phyloP scores from a whole-genome alignment of 768 basidiomycete genomes.

The Mycena vitilis region DNA sequence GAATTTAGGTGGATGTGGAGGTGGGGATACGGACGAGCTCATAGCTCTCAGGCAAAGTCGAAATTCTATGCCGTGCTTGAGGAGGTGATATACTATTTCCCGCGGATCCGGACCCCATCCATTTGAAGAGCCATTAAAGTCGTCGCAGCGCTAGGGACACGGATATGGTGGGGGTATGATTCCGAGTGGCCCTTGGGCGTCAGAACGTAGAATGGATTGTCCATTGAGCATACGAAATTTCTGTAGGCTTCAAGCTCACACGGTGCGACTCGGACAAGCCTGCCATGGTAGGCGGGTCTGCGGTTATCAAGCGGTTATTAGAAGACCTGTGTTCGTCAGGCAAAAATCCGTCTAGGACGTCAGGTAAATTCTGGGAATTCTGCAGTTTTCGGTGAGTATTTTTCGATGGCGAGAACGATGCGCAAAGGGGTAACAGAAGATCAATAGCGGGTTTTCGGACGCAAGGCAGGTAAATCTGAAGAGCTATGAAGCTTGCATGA shows the following conservation, averaged over 20 bases:
- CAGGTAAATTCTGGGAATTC: too few species aligned
- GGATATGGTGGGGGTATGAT: not conserved
- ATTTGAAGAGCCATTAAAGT: slow-evolving; percentile 7
- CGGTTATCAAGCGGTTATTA: too few species aligned
- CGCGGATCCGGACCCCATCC: slow-evolving; percentile 19
- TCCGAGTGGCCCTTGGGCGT: not conserved
- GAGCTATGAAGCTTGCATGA: too few species aligned
- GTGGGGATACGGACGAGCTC: not conserved
- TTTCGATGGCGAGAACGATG: too few species aligned
- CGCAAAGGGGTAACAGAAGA: too few species aligned
- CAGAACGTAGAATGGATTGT: slow-evolving; percentile 10
- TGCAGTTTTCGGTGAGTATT: too few species aligned
- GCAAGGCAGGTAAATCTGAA: too few species aligned
- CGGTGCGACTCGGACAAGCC: not conserved
- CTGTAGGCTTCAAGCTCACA: not conserved
- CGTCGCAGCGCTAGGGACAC: slow-evolving; percentile 7
- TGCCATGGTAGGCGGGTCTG: too few species aligned
- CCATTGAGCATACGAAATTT: slow-evolving; percentile 10
- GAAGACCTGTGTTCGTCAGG: too few species aligned
- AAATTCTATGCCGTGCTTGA: not conserved
- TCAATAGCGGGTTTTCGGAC: too few species aligned
- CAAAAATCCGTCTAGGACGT: too few species aligned
- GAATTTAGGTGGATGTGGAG: too few species aligned
- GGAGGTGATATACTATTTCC: not conserved
- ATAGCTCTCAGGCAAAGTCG: not conserved